Evolutionary conservation across 2,329 filamentous ascomycete species (phyloP), one percentile per base, ranked within the genome.

Genomic region (Teratosphaeria destructans): DNA sequence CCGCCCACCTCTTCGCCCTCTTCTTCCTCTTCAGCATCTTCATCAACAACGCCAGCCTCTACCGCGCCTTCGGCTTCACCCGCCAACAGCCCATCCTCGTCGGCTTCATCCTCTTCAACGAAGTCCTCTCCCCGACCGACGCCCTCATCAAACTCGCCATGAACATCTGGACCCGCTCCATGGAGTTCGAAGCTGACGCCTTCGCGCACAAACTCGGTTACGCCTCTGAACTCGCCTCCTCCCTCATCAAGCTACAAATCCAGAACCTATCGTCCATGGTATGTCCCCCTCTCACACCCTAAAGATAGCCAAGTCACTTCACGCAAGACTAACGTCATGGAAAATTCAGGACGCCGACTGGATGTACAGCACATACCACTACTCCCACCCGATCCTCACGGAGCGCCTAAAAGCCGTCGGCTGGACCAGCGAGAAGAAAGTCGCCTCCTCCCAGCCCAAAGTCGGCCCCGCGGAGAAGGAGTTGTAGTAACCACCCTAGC

Each of bases 351-450:
- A 99, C 70, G 94, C 94, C 32, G 95, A 99, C 77, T 95, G 89
- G 88, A 85, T 96, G 83, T 99, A 95, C 76, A 94, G 94, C 58
- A 95, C 88, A 77, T 99, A 97, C 81, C 92, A 99, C 78, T 96
- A 95, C 81, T 96, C 93, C 27, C 94, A 99, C 77, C 94, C 94
- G 0, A 96, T 97, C 66, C 80, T 99, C 66, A 89, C 92, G 1
- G 95, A 99, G 82, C 85, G 94, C 69, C 81, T 99, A 69, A 90
- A 89, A 75, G 94, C 93, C 1, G 82, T 99, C 62, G 87, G 89
- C 65, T 99, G 93, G 92, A 85, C 86, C 71, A 85, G 89, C 62
- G 79, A 81, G 61, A 78, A 79, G 66, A 83, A 82, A 70, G 74
- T 79, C 23, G 19, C n/a, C 19, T 5, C 43, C n/a, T 16, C 16